These are phyloP conservation scores for Wickerhamomyces tratensis DNA, from an alignment of 805 yeast species.

Conservation along the genomic window DNA sequence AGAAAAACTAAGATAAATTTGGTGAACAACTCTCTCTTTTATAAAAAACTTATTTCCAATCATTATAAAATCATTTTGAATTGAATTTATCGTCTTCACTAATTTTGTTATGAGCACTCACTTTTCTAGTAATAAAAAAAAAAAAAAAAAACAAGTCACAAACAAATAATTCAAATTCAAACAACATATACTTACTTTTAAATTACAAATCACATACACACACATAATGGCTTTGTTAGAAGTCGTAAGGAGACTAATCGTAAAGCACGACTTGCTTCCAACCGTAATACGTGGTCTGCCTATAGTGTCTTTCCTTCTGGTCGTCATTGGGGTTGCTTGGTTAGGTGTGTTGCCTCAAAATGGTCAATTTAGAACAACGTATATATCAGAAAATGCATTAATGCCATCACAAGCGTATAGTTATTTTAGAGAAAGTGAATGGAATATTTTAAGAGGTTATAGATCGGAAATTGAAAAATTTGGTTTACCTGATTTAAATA, in stretches of 20 bases:
- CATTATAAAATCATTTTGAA: too few species aligned
- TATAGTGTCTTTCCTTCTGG: slow-evolving; percentile 29
- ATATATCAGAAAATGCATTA: slow-evolving; percentile 90
- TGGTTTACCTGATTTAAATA: background rate
- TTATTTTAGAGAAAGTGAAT: slow-evolving; percentile 87
- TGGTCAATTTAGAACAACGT: slow-evolving; percentile 76
- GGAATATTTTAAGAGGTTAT: slow-evolving; percentile 86
- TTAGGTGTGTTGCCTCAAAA: slow-evolving; percentile 62
- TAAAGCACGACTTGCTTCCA: slow-evolving; percentile 37
- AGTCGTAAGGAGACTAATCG: slow-evolving; percentile 30
- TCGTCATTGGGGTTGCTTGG: slow-evolving; percentile 43
- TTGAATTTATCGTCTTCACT: too few species aligned
- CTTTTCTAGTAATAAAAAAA: too few species aligned
- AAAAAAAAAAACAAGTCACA: too few species aligned
- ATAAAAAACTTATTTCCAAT: too few species aligned
- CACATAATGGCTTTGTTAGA: slow-evolving; percentile 36
- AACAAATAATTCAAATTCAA: too few species aligned
- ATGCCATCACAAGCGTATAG: slow-evolving; percentile 95
- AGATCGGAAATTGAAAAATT: slow-evolving; percentile 36
- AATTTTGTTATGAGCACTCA: too few species aligned
- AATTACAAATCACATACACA: too few species aligned
- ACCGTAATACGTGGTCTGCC: slow-evolving; percentile 34
- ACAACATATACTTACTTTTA: too few species aligned
- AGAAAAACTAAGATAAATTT: too few species aligned
- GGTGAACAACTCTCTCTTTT: too few species aligned